These are phyloP conservation scores for Baorangia bicolor DNA, from an alignment of 768 basidiomycete genomes.

Conservation along the genomic window DNA sequence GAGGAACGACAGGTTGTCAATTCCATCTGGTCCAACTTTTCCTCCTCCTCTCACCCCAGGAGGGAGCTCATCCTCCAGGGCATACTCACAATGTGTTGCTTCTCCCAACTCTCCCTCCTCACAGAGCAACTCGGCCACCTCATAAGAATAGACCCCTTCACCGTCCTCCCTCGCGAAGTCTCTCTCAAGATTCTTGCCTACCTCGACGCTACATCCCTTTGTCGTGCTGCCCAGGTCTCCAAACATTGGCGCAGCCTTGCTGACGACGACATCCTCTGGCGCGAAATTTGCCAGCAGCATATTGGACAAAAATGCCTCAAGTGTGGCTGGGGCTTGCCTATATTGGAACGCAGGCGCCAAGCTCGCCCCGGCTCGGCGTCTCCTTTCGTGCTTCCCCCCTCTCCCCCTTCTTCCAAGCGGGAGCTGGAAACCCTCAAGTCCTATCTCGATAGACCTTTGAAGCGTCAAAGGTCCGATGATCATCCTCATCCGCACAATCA, in stretches of 20 bases:
- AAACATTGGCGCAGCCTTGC: constrained; percentile 83
- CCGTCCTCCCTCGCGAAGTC: constrained; percentile 87
- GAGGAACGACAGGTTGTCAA: constrained; percentile 87
- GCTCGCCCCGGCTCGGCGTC: constrained; percentile 42
- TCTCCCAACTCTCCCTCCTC: constrained; percentile 95
- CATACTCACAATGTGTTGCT: constrained; percentile 98
- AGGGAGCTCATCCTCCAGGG: constrained; percentile 95
- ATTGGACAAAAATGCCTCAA: constrained; percentile 96
- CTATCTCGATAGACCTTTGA: constrained; percentile 39
- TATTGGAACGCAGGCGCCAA: constrained; percentile 72
- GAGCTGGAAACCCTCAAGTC: constrained; percentile 34
- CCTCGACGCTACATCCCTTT: constrained; percentile 91
- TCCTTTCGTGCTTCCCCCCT: constrained; percentile 34
- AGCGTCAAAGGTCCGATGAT: constrained; percentile 44
- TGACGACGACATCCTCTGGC: constrained; percentile 95
- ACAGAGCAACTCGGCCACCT: constrained; percentile 88
- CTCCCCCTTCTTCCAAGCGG: constrained; percentile 38
- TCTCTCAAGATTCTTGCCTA: constrained; percentile 81
- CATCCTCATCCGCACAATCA: constrained; percentile 1
- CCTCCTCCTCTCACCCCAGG: constrained; percentile 86
- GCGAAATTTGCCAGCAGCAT: constrained; percentile 95
- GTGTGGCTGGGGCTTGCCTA: constrained; percentile 96
- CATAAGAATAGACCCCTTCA: constrained; percentile 94
- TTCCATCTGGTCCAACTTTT: constrained; percentile 95
- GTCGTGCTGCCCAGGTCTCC: constrained; percentile 90